phyloP scores from a whole-genome alignment of 2,329 filamentous ascomycete species.

The Sporothrix inflata region DNA sequence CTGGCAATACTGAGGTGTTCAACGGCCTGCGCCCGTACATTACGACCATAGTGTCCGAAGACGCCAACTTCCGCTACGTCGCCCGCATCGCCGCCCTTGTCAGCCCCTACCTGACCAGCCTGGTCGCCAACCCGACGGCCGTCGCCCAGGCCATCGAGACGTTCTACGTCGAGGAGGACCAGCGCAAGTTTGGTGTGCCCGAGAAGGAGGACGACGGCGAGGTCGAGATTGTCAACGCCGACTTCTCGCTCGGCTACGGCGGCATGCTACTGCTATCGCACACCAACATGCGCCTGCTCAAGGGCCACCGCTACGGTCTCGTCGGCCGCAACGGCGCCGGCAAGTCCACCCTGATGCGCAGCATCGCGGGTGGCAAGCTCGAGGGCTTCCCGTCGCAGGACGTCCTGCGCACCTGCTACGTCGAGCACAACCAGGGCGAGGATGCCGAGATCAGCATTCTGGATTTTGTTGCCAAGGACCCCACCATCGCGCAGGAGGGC shows the following conservation, averaged over 20 bases:
- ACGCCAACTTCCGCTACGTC: constrained; percentile 80
- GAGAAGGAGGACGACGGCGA: constrained; percentile 90
- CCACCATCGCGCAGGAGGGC: constrained; percentile 78
- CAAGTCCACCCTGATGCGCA: constrained; percentile 89
- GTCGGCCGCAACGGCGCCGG: constrained; percentile 99
- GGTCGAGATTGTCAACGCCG: constrained; percentile 93
- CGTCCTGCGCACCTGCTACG: constrained; percentile 92
- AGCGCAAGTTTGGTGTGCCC: constrained; percentile 82
- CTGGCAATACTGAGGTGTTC: constrained; percentile 66
- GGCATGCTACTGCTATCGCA: constrained; percentile 96
- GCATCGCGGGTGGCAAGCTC: constrained; percentile 91
- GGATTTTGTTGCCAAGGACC: constrained; percentile 89
- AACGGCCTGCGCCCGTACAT: constrained; percentile 73
- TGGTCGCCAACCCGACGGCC: constrained; percentile 65
- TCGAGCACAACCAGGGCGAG: constrained; percentile 98
- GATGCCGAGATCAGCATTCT: constrained; percentile 96
- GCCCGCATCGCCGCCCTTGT: constrained; percentile 71
- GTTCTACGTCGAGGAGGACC: constrained; percentile 80
- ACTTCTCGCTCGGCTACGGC: constrained; percentile 96
- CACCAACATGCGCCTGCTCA: constrained; percentile 85
- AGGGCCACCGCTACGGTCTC: constrained; percentile 91
- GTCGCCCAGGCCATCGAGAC: constrained; percentile 75
- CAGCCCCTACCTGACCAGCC: constrained; percentile 72
- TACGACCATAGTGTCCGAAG: constrained; percentile 81
- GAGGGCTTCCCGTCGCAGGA: constrained; percentile 95